Evolutionary conservation across 768 basidiomycete genomes (phyloP).

Genomic region (Collybiopsis luxurians): DNA sequence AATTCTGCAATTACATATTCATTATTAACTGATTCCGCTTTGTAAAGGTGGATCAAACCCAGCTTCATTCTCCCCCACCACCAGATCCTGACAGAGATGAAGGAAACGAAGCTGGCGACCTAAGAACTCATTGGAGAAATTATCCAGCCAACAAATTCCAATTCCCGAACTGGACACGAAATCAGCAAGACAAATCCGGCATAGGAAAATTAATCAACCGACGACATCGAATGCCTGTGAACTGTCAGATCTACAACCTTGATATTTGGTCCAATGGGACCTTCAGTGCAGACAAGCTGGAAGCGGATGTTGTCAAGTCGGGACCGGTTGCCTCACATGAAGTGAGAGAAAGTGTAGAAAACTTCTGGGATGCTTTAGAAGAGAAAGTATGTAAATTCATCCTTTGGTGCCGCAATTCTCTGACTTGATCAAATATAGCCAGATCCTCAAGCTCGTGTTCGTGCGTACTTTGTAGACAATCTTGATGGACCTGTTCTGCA

Average conservation of each 20-base stretch:
- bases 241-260: slow-evolving; percentile 9
- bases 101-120: background rate
- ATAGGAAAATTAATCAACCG: slow-evolving; percentile 21
- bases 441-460: slow-evolving; percentile 22
- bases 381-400: slow-evolving; percentile 18
- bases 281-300: slow-evolving; percentile 7
- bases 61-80: background rate
- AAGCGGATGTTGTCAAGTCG: slow-evolving; percentile 6
- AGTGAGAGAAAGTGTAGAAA: slow-evolving; percentile 11
- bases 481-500: slow-evolving; percentile 27
- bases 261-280: slow-evolving; percentile 12
- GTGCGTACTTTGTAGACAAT: slow-evolving; percentile 35
- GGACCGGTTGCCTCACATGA: slow-evolving; percentile 13
- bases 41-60: slow-evolving; percentile 6
- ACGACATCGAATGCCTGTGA: background rate
- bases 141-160: slow-evolving; percentile 40
- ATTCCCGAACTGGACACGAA: slow-evolving; percentile 40
- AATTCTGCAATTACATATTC: background rate
- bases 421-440: slow-evolving; percentile 12
- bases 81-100: background rate
- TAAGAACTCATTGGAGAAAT: slow-evolving; percentile 20
- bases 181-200: slow-evolving; percentile 29
- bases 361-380: slow-evolving; percentile 28
- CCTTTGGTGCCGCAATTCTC: background rate
- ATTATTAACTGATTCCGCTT: background rate